A percentile compares a stretch with the other conserved stretches of the same genome.
phyloP scores from a whole-genome alignment of 805 yeast species.

The Priceomyces fermenticarens region DNA sequence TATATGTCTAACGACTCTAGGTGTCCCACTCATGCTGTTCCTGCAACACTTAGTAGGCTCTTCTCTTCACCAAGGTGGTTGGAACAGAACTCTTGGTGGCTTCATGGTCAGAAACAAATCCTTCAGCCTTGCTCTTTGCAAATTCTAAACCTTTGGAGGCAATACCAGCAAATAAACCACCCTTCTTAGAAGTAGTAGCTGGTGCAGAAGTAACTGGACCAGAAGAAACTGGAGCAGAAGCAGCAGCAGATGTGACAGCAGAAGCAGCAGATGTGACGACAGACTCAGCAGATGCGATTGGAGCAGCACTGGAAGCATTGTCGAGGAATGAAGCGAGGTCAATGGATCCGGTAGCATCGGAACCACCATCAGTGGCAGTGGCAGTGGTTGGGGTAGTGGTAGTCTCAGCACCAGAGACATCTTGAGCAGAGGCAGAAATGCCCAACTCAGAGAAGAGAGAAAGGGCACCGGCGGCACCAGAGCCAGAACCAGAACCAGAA shows the following conservation, averaged over 20 bases:
- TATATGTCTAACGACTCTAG: slow-evolving; percentile 1
- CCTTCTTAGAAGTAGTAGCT: slow-evolving; percentile 1
- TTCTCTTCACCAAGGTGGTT: slow-evolving; percentile 24
- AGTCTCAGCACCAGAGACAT: slow-evolving; percentile 13
- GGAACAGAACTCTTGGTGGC: slow-evolving; percentile 14
- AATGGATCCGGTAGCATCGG: slow-evolving; percentile 9
- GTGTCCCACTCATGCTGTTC: slow-evolving; percentile 1
- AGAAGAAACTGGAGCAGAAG: slow-evolving; percentile 12
- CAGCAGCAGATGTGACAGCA: slow-evolving; percentile 9
- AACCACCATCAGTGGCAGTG: slow-evolving; percentile 1
- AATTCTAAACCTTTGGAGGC: slow-evolving; percentile 13
- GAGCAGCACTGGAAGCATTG: slow-evolving; percentile 6
- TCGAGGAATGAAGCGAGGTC: slow-evolving; percentile 4
- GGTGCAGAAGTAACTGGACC: slow-evolving; percentile 4
- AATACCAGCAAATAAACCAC: slow-evolving; percentile 1
- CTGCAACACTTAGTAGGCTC: slow-evolving; percentile 16
- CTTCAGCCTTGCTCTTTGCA: slow-evolving; percentile 15
- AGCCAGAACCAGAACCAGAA: too few species aligned
- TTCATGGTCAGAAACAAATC: slow-evolving; percentile 7
- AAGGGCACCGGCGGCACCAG: too few species aligned
- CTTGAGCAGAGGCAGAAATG: slow-evolving; percentile 21
- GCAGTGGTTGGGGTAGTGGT: slow-evolving; percentile 10
- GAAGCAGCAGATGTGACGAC: not conserved
- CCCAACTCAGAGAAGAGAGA: slow-evolving; percentile 3
- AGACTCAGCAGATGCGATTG: slow-evolving; percentile 7